Percentiles rank a stretch among this genome's conserved stretches.
phyloP scores from a whole-genome alignment of 176 grass and related monocot species.

The Tillandsia leiboldiana region DNA sequence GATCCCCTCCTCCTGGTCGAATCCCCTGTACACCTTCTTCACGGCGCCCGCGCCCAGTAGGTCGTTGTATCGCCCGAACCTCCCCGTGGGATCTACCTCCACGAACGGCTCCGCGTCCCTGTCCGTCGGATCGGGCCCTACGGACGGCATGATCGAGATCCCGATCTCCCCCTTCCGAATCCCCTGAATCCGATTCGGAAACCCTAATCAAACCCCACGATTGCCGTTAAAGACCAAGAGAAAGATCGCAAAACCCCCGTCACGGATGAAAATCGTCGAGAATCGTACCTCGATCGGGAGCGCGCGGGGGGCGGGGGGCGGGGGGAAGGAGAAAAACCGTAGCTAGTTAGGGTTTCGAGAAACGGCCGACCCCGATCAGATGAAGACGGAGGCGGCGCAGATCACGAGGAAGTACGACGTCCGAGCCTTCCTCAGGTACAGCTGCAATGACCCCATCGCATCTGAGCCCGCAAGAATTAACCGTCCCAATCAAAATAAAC shows the following conservation, averaged over 20 bases:
- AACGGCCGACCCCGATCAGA: neutral
- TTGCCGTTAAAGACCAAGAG: no score
- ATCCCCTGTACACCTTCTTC: conserved; percentile 87
- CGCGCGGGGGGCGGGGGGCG: neutral
- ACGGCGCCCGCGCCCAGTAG: conserved; percentile 70
- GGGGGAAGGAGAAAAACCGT: no score
- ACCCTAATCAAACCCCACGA: neutral
- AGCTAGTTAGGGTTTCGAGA: neutral
- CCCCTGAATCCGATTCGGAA: neutral
- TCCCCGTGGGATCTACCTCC: conserved; percentile 80
- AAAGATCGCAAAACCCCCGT: no score
- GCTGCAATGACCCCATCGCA: neutral
- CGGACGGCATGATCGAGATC: conserved; percentile 18
- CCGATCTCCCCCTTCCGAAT: neutral
- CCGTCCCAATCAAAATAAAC: neutral
- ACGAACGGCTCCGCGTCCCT: conserved; percentile 64
- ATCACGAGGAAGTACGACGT: neutral
- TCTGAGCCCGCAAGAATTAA: neutral
- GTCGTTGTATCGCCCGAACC: conserved; percentile 76
- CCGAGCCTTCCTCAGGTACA: neutral
- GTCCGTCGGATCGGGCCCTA: conserved; percentile 8
- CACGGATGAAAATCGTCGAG: neutral
- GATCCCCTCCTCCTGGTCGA: conserved; percentile 98
- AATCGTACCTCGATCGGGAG: neutral
- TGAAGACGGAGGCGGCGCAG: neutral